Percentiles rank a stretch among this genome's conserved stretches.
Evolutionary conservation across 306 rosid genomes (phyloP).

Genomic region (Leucaena leucocephala): DNA sequence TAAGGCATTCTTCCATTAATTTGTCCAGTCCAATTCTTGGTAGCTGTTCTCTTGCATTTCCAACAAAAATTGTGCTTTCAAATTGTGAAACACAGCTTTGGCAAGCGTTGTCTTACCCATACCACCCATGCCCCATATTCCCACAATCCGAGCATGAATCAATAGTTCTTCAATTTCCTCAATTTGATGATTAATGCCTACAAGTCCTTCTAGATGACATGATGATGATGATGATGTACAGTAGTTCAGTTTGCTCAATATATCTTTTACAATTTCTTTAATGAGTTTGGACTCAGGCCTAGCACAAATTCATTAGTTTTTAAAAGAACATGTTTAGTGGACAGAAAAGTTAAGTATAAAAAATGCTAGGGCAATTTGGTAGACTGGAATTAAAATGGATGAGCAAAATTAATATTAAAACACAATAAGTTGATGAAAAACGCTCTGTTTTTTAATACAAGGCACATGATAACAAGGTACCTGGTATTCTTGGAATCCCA

Average conservation of each 20-base stretch:
- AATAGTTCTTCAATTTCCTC: background rate
- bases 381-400: background rate
- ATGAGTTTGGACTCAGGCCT: background rate
- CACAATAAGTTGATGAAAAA: background rate
- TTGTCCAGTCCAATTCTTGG: background rate
- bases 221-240: background rate
- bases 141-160: background rate
- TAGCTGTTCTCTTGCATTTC: background rate
- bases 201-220: background rate
- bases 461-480: background rate
- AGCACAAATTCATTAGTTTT: background rate
- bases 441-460: background rate
- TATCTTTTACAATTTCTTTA: background rate
- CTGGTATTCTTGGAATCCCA: background rate
- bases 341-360: background rate
- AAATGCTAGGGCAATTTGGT: background rate
- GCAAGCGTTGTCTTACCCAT: background rate
- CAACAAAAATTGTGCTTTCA: background rate
- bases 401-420: background rate
- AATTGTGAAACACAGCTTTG: background rate
- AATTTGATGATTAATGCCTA: background rate
- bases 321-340: background rate
- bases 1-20: background rate
- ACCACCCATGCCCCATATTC: background rate
- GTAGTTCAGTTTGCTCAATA: background rate